A percentile compares a stretch with the other conserved stretches of the same genome.
Evolutionary conservation across 1,139 yeast genomes (phyloP).

Genomic region (Yamadazyma dushanensis): DNA sequence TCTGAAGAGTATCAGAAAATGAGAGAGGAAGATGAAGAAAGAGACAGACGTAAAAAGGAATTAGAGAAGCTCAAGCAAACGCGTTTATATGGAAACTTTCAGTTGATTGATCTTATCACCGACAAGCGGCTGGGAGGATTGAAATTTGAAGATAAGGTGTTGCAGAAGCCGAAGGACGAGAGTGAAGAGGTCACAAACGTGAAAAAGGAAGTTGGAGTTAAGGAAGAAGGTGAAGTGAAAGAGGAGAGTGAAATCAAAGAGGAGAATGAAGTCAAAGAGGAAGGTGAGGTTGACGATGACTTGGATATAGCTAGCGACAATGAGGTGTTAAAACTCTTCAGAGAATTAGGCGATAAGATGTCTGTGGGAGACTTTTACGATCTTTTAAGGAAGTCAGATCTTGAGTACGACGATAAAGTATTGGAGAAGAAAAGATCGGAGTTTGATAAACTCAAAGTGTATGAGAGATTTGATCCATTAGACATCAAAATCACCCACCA

Average conservation of each 20-base stretch:
- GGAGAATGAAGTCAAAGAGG: conserved; percentile 13
- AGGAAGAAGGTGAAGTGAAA: conserved; percentile 18
- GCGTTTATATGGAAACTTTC: conserved; percentile 62
- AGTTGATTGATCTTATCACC: conserved; percentile 55
- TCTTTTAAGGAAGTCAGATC: conserved; percentile 30
- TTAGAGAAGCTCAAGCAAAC: conserved; percentile 53
- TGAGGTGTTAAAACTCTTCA: conserved; percentile 39
- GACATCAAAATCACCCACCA: conserved; percentile 72
- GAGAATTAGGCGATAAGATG: conserved; percentile 51
- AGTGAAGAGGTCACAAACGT: conserved; percentile 15
- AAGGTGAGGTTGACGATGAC: conserved; percentile 15
- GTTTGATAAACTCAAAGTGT: conserved; percentile 50
- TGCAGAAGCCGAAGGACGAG: conserved; percentile 19
- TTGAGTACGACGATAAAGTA: conserved; percentile 33
- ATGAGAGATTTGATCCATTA: conserved; percentile 61
- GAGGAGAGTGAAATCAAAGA: conserved; percentile 12
- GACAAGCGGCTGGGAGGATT: conserved; percentile 38
- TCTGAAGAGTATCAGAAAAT: conserved; percentile 35
- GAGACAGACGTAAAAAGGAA: conserved; percentile 39
- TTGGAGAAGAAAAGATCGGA: conserved; percentile 50
- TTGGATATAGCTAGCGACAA: conserved; percentile 31
- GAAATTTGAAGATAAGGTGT: conserved; percentile 30
- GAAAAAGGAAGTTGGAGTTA: neutral
- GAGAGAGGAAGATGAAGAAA: conserved; percentile 38
- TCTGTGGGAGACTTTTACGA: conserved; percentile 83